Base-by-base conservation (phyloP, 129 eudicot genomes). In the Apium graveolens region DNA sequence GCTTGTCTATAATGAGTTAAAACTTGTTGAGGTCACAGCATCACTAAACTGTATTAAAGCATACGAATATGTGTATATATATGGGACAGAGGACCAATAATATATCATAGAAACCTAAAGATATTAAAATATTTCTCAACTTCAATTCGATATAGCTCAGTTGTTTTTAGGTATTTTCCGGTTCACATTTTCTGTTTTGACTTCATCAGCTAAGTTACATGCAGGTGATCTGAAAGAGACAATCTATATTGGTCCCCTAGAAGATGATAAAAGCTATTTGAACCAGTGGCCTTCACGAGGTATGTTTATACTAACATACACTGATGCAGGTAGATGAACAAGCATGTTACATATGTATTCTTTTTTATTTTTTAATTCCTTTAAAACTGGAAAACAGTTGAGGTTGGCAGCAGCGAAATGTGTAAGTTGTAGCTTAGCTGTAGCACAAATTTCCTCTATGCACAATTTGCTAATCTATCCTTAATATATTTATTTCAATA, bases 271-370 rank as follows among this genome's bases (percentile, higher is more conserved):
- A 72, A 78, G 87, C 69, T 76, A 75, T 44, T 43, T 80, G 53
- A 90, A 90, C 78, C 96, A 87, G 78, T 93, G 98, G 94, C 98
- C 96, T 75, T 84, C 91, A 53, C 70, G 78, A 80, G 98, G 96
- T 90, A 87, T 73, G 51, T 57, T 31, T 71, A 72, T 39, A 43
- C 73, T 34, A 31, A 24, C 16, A 16, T 3, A 11, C 11, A 16
- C 3, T 1, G 46, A 0, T 70, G 75, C 26, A 6, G 18, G 3
- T 29, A 4, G 16, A 34, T 65, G 38, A 65, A 11, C 70, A 29
- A 29, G 70, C 38, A 63, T 63, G 20, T 29, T 65, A 13, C 11
- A 2, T 62, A 0, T 43, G 45, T 43, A 43, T 3, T 65, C 0
- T 65, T 29, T 65, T 9, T 62, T 62, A 29, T 29, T 65, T 9